Evolutionary conservation across 2,329 filamentous ascomycete genomes (phyloP).

Genomic region (Fusarium sp.): DNA sequence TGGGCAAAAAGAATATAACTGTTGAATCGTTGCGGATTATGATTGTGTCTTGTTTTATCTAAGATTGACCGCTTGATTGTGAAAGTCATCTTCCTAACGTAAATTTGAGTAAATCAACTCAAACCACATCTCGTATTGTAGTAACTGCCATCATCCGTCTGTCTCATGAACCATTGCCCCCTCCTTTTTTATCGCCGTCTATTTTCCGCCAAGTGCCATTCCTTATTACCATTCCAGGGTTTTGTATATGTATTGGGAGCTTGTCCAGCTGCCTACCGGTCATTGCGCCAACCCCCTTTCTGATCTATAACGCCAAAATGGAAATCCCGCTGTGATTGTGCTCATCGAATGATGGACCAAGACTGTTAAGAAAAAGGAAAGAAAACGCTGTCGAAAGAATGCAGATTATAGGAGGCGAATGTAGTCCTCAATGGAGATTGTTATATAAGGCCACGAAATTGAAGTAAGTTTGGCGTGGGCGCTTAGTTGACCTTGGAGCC

Average conservation of each 20-base stretch:
- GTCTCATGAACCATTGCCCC: conserved; percentile 24
- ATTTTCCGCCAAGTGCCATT: conserved; percentile 1
- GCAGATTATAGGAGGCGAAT: conserved; percentile 4
- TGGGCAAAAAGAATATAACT: neutral
- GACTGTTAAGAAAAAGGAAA: neutral
- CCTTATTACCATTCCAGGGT: conserved; percentile 23
- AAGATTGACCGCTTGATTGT: conserved; percentile 12
- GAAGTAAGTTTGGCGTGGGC: neutral
- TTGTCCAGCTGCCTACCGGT: conserved; percentile 3
- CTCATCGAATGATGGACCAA: conserved; percentile 11
- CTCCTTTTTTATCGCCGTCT: conserved; percentile 15
- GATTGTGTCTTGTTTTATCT: conserved; percentile 30
- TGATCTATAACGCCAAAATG: conserved; percentile 38
- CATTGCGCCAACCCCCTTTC: conserved; percentile 24
- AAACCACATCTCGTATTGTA: conserved; percentile 15
- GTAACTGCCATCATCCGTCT: conserved; percentile 28
- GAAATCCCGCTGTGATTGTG: conserved; percentile 23
- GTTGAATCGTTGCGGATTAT: neutral
- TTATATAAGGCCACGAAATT: conserved; percentile 23
- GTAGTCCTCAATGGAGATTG: neutral
- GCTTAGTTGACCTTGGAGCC: conserved; percentile 46
- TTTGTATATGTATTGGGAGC: conserved; percentile 9
- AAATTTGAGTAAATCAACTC: conserved; percentile 10
- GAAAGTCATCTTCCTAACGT: neutral
- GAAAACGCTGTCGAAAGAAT: conserved; percentile 40